These are phyloP conservation scores for Alectoria sarmentosa DNA, from an alignment of 495 filamentous ascomycete genomes.

Conservation along the genomic window DNA sequence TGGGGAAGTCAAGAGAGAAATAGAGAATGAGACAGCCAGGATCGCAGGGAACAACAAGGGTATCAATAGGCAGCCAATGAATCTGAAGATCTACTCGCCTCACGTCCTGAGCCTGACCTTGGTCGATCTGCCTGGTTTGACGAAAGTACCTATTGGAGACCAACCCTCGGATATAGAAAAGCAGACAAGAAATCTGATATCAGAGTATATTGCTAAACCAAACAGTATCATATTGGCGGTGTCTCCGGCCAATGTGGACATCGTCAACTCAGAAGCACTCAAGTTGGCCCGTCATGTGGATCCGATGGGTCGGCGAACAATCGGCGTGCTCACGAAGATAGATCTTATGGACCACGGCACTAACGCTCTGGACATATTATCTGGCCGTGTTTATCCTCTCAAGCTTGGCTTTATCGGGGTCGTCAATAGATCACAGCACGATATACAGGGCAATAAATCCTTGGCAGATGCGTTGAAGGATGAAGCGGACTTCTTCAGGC, in stretches of 20 bases:
- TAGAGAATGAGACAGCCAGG: slow-evolving; percentile 90
- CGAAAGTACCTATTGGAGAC: slow-evolving; percentile 97
- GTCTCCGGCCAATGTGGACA: slow-evolving; percentile 94
- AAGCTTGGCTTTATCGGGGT: slow-evolving; percentile 98
- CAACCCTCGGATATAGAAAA: slow-evolving; percentile 98
- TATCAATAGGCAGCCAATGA: slow-evolving; percentile 95
- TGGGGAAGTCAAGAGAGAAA: slow-evolving; percentile 85
- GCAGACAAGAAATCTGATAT: slow-evolving; percentile 92
- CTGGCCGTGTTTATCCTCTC: slow-evolving; percentile 89
- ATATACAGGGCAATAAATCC: slow-evolving; percentile 92
- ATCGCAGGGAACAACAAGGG: slow-evolving; percentile 98
- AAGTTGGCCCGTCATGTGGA: slow-evolving; percentile 98
- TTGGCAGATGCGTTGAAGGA: slow-evolving; percentile 82
- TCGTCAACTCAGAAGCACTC: slow-evolving; percentile 96
- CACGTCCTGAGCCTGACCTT: slow-evolving; percentile 94
- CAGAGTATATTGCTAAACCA: slow-evolving; percentile 98
- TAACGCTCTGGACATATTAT: slow-evolving; percentile 94
- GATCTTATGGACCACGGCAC: slow-evolving; percentile 99
- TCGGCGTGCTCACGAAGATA: slow-evolving; percentile 94
- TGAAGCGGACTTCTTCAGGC: slow-evolving; percentile 92
- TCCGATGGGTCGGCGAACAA: slow-evolving; percentile 87
- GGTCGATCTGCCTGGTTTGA: slow-evolving; percentile 92
- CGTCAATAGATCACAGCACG: slow-evolving; percentile 96
- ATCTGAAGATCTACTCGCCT: slow-evolving; percentile 97
- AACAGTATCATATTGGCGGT: slow-evolving; percentile 98